phyloP scores from a whole-genome alignment of 371 early-diverging fungal genomes.

The Syncephalastrum monosporum region DNA sequence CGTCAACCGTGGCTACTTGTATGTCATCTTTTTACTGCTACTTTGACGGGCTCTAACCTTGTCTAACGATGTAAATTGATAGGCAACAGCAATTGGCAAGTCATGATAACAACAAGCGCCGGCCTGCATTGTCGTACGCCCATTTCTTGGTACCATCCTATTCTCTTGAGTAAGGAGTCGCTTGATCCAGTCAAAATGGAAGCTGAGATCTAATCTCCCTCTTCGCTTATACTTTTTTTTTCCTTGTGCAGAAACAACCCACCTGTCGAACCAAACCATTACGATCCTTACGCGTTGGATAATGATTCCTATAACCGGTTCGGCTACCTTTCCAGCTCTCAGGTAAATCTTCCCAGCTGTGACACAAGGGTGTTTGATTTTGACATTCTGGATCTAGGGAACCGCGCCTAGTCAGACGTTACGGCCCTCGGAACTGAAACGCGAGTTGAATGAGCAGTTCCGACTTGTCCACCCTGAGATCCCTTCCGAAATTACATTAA shows the following conservation, averaged over 20 bases:
- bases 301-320: constrained; percentile 49
- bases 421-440: constrained; percentile 55
- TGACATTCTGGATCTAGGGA: constrained; percentile 33
- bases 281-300: constrained; percentile 64
- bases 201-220: background rate
- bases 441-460: constrained; percentile 80
- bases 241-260: background rate
- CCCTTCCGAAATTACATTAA: constrained; percentile 70
- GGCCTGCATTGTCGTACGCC: constrained; percentile 44
- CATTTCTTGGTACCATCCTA: constrained; percentile 40
- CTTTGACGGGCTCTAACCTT: no score
- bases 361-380: background rate
- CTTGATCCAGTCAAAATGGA: background rate
- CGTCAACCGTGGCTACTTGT: constrained; percentile 45
- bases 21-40: constrained; percentile 8
- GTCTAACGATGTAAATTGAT: background rate
- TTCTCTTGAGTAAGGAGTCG: constrained; percentile 33
- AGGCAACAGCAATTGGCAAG: constrained; percentile 46
- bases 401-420: constrained; percentile 64
- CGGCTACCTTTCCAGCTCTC: constrained; percentile 28
- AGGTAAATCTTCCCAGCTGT: constrained; percentile 17
- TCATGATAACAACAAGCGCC: constrained; percentile 32
- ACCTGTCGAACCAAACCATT: constrained; percentile 9
- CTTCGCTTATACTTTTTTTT: background rate
- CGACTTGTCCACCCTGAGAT: constrained; percentile 72